Percentiles rank a stretch among this genome's conserved stretches.
Conservation (phyloP, 1,139 yeast species). For the Taphrina confusa region DNA sequence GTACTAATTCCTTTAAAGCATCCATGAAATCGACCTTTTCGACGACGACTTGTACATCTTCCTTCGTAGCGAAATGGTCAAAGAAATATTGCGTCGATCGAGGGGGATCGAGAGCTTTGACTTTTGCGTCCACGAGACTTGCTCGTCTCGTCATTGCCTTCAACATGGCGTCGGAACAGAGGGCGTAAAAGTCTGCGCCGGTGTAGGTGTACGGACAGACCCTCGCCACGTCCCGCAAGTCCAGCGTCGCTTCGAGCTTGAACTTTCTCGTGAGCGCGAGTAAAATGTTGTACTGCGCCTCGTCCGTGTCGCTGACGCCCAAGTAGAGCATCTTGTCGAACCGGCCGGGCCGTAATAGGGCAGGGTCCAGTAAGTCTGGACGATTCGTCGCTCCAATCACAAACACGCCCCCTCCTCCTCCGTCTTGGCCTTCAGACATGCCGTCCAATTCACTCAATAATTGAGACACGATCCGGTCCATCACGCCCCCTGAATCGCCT, state of each 20-base stretch:
- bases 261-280: conserved; percentile 87
- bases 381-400: conserved; percentile 97
- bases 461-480: conserved; percentile 91
- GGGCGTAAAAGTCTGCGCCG: conserved; percentile 96
- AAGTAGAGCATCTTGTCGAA: conserved; percentile 91
- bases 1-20: conserved; percentile 70
- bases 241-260: conserved; percentile 61
- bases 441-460: conserved; percentile 92
- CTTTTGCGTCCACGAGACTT: conserved; percentile 66
- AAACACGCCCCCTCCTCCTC: conserved; percentile 89
- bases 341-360: conserved; percentile 89
- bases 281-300: conserved; percentile 79
- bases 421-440: conserved; percentile 80
- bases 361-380: conserved; percentile 92
- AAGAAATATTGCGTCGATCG: conserved; percentile 87
- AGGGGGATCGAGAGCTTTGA: conserved; percentile 54
- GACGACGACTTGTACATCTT: conserved; percentile 71
- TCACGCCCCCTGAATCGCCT: conserved; percentile 76
- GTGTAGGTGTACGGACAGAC: conserved; percentile 85
- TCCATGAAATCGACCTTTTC: conserved; percentile 69
- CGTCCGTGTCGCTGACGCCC: conserved; percentile 89
- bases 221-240: conserved; percentile 62
- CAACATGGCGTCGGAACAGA: conserved; percentile 91
- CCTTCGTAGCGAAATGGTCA: conserved; percentile 70
- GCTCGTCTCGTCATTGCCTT: conserved; percentile 94